Percentiles rank a stretch among this genome's conserved stretches.
These are phyloP conservation scores for Boletus rubescentipes DNA, from an alignment of 768 basidiomycete species.

Conservation along the genomic window DNA sequence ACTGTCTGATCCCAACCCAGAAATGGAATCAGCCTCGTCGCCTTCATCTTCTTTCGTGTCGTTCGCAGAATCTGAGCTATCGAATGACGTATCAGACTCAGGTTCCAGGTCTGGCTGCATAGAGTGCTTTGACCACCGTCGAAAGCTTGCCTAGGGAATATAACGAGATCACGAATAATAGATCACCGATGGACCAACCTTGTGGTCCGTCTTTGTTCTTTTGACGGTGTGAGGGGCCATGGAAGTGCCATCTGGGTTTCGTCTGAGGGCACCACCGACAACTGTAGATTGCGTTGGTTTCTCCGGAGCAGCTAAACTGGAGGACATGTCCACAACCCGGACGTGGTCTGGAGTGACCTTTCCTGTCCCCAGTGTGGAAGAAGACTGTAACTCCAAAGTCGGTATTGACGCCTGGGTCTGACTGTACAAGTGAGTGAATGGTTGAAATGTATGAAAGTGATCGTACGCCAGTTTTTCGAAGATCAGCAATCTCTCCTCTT, in stretches of 20 bases:
- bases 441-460: not conserved
- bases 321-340: constrained; percentile 18
- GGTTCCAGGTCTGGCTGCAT: constrained; percentile 29
- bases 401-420: constrained; percentile 72
- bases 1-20: constrained; percentile 15
- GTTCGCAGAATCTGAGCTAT: constrained; percentile 77
- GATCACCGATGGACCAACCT: constrained; percentile 38
- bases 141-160: constrained; percentile 37
- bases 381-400: constrained; percentile 66
- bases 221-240: constrained; percentile 48
- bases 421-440: constrained; percentile 40
- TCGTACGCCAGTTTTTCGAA: constrained; percentile 81
- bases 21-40: constrained; percentile 13
- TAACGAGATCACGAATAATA: not conserved
- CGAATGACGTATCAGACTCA: constrained; percentile 62
- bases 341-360: constrained; percentile 29
- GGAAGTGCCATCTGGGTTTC: constrained; percentile 62
- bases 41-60: constrained; percentile 41
- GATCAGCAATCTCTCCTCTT: constrained; percentile 76
- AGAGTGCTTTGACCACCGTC: constrained; percentile 48
- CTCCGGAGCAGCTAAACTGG: constrained; percentile 10
- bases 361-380: constrained; percentile 81
- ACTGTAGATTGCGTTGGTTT: constrained; percentile 16
- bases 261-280: constrained; percentile 66
- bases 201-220: constrained; percentile 41